Conservation (phyloP, 2,329 filamentous ascomycete genomes). For the Phaeosphaeriaceae sp. region DNA sequence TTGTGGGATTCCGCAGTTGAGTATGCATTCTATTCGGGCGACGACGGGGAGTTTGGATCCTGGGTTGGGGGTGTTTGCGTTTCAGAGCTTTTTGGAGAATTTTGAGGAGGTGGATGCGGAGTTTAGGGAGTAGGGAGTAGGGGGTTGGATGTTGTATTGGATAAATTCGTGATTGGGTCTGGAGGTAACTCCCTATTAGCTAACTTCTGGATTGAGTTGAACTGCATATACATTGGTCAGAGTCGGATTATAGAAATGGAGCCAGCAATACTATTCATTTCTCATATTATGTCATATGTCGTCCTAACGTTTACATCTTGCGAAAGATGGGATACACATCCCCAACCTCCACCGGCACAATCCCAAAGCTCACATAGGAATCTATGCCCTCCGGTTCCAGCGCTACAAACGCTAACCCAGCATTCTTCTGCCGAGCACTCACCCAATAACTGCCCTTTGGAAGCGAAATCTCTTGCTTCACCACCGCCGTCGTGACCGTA, state of each 20-base stretch:
- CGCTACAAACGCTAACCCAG: slow-evolving; percentile 45
- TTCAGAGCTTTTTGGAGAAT: slow-evolving; percentile 85
- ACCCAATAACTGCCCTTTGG: slow-evolving; percentile 45
- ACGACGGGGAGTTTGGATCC: slow-evolving; percentile 87
- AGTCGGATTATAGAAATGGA: too few species aligned
- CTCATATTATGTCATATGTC: too few species aligned
- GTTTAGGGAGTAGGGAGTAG: slow-evolving; percentile 64
- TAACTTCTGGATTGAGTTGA: too few species aligned
- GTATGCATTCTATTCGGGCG: slow-evolving; percentile 91
- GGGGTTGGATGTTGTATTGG: too few species aligned
- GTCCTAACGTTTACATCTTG: too few species aligned
- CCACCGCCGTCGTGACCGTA: slow-evolving; percentile 37
- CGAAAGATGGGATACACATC: slow-evolving; percentile 45
- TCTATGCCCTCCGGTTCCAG: slow-evolving; percentile 49
- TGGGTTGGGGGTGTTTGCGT: slow-evolving; percentile 84
- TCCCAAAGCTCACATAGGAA: slow-evolving; percentile 45
- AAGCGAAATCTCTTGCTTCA: slow-evolving; percentile 31
- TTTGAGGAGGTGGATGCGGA: slow-evolving; percentile 86
- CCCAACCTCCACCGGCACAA: slow-evolving; percentile 44
- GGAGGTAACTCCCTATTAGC: too few species aligned
- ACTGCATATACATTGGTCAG: too few species aligned
- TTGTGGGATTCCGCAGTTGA: slow-evolving; percentile 87
- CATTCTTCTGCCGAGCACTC: slow-evolving; percentile 46
- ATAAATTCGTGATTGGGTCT: too few species aligned
- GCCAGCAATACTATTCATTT: too few species aligned